phyloP scores from a whole-genome alignment of 768 basidiomycete genomes.

The Termitomyces sp. region DNA sequence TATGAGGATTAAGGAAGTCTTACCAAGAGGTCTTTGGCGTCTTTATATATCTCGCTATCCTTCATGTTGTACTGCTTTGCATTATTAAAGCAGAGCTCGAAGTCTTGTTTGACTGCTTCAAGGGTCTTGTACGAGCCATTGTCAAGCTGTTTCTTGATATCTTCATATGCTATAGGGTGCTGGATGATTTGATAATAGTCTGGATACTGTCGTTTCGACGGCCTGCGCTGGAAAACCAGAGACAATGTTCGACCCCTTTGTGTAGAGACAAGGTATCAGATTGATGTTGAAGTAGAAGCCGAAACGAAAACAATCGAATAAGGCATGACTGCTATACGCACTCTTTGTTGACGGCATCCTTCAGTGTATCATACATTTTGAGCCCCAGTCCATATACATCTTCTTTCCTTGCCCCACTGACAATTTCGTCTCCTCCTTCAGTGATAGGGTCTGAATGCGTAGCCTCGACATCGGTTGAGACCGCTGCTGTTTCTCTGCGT shows the following conservation, averaged over 20 bases:
- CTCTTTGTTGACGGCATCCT: slow-evolving; percentile 85
- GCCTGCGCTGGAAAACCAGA: slow-evolving; percentile 61
- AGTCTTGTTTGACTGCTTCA: slow-evolving; percentile 62
- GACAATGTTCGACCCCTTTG: slow-evolving; percentile 61
- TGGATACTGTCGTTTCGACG: slow-evolving; percentile 68
- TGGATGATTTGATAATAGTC: slow-evolving; percentile 85
- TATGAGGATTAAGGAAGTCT: slow-evolving; percentile 21
- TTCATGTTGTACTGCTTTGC: slow-evolving; percentile 80
- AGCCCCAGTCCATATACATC: slow-evolving; percentile 62
- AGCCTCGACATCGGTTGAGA: slow-evolving; percentile 37
- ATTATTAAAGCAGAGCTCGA: slow-evolving; percentile 76
- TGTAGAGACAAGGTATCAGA: slow-evolving; percentile 23
- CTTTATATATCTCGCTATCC: slow-evolving; percentile 73
- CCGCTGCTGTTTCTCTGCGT: slow-evolving; percentile 31
- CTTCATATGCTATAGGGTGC: slow-evolving; percentile 81
- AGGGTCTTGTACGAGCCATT: slow-evolving; percentile 54
- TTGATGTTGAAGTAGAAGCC: slow-evolving; percentile 19
- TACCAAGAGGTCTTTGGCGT: slow-evolving; percentile 80
- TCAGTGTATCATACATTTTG: slow-evolving; percentile 72
- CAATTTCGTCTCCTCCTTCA: slow-evolving; percentile 14
- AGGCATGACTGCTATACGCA: slow-evolving; percentile 56
- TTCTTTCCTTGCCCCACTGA: slow-evolving; percentile 23
- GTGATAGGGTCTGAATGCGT: slow-evolving; percentile 28
- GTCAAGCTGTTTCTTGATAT: slow-evolving; percentile 80
- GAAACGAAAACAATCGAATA: slow-evolving; percentile 37